A percentile compares a stretch with the other conserved stretches of the same genome.
phyloP scores from a whole-genome alignment of 495 filamentous ascomycete genomes.

The Glonium stellatum region DNA sequence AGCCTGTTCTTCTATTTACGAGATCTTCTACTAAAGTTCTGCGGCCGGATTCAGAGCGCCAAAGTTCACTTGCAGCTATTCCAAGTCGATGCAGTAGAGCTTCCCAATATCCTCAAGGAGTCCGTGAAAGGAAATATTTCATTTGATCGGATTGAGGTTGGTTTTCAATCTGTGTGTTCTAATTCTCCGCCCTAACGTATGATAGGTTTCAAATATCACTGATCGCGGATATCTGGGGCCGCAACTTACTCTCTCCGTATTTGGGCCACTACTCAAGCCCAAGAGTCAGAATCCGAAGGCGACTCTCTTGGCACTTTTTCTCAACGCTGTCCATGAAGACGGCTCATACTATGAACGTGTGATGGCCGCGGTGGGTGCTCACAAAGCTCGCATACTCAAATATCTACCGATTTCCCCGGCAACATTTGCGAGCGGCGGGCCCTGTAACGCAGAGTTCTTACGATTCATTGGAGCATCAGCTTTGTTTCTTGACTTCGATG shows the following conservation, averaged over 20 bases:
- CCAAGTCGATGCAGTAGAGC: conserved; percentile 17
- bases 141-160: conserved; percentile 32
- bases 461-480: background rate
- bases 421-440: no score
- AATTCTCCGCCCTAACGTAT: background rate
- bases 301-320: conserved; percentile 31
- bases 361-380: background rate
- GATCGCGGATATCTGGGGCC: conserved; percentile 25
- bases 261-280: conserved; percentile 24
- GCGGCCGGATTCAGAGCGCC: background rate
- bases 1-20: conserved; percentile 27
- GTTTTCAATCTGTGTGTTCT: background rate
- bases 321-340: conserved; percentile 24
- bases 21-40: conserved; percentile 20
- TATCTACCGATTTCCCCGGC: background rate
- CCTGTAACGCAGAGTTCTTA: background rate
- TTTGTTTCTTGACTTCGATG: conserved; percentile 1
- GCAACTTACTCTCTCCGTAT: conserved; percentile 2
- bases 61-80: conserved; percentile 20
- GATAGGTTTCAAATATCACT: conserved; percentile 30
- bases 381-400: background rate
- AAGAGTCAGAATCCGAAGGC: conserved; percentile 27
- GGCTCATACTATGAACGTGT: background rate
- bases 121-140: no score
- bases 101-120: background rate